Conservation (phyloP, 2,329 filamentous ascomycete species). For the Neocucurbitaria cava region DNA sequence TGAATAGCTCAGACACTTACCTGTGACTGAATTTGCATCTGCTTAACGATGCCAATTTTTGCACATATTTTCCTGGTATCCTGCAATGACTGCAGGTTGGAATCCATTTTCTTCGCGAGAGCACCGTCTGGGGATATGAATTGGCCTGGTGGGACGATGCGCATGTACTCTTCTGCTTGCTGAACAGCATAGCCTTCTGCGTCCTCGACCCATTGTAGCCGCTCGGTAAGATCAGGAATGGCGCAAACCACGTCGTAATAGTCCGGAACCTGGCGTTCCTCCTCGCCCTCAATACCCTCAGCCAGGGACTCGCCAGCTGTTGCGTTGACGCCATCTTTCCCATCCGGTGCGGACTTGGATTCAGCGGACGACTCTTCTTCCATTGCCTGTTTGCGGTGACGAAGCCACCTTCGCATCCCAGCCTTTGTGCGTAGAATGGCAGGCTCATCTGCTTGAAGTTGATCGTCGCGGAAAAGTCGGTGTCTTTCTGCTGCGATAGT, state of each 20-base stretch:
- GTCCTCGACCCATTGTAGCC: constrained; percentile 88
- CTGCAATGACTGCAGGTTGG: constrained; percentile 93
- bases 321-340: constrained; percentile 55
- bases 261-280: constrained; percentile 84
- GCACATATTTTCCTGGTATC: constrained; percentile 95
- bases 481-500: constrained; percentile 84
- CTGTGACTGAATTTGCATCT: constrained; percentile 98
- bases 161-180: constrained; percentile 83
- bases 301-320: constrained; percentile 78
- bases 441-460: constrained; percentile 84
- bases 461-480: constrained; percentile 83
- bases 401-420: constrained; percentile 87
- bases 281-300: constrained; percentile 85
- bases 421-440: constrained; percentile 84
- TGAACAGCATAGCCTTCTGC: constrained; percentile 88
- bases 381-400: constrained; percentile 73
- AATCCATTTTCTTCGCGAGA: constrained; percentile 80
- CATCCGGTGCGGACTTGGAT: constrained; percentile 56
- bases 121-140: constrained; percentile 79
- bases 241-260: constrained; percentile 90
- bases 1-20: constrained; percentile 57
- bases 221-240: constrained; percentile 81
- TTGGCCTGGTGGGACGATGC: constrained; percentile 74
- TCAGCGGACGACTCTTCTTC: constrained; percentile 53
- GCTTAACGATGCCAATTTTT: constrained; percentile 97